Base-by-base conservation (phyloP, 306 rosid genomes). In the Rosa lucieae region DNA sequence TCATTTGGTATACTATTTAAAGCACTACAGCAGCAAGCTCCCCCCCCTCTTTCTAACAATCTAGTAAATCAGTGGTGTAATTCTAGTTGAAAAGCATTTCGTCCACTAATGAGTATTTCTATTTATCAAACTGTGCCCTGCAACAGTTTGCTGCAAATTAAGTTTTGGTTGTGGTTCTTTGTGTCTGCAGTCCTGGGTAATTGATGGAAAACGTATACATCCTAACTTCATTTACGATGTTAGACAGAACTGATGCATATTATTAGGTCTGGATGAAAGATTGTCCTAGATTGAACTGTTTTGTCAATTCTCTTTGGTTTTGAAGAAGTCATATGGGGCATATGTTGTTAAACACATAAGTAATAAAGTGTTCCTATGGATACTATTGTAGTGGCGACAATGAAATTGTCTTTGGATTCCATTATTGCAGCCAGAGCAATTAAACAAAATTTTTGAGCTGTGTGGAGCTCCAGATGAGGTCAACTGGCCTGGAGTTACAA, bases 401-500 rank as follows among this genome's bases (percentile, higher is more conserved):
- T 58, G 43, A 44, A 21, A 70, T 75, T 70, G 29, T 61, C 72
- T 49, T 49, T 69, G 13, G 32, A 9, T 40, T 42, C 61, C 47
- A 39, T 72, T 59, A 42, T 78, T 81, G 78, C 71, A 86, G 89
- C 89, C 87, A 18, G 89, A 86, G 73, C 89, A 86, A 73, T 59
- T 86, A 70, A 86, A 86, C 46, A 86, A 86, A 78, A 86, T 86
- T 37, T 86, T 86, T 72, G 89, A 86, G 87, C 81, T 86, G 39
- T 86, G 89, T 49, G 89, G 89, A 69, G 87, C 89, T 72, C 87
- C 89, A 1, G 89, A 86, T 81, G 89, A 86, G 76, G 82, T 72
- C 6, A 86, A 83, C 67, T 86, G 89, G 89, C 89, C 89, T 11
- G 89, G 89, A 78, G 89, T 86, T 58, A 83, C 89, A 10, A 86